Evolutionary conservation across 805 yeast species (phyloP), one percentile per base, ranked within the genome.

Genomic region (Debaryomyces maramus): DNA sequence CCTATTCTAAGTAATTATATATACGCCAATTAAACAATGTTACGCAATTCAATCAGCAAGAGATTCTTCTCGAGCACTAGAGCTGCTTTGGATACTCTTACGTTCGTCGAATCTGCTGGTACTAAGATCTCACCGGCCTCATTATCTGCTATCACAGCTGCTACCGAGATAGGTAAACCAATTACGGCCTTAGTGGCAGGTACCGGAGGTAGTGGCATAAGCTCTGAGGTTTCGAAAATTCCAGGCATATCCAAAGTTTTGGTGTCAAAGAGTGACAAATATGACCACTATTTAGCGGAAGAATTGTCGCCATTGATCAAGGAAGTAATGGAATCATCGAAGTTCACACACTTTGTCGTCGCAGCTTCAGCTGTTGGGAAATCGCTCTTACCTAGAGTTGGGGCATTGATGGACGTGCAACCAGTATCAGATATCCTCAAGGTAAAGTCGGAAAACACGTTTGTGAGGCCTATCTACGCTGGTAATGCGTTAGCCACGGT

Each of bases 381-480:
- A 62, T 84, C 84, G 45, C 67, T 90, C 22, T 67, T 93, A 34
- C 98, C 99, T 28, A 76, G 98, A 49, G 73, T 85, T 16, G 95
- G 88, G 23, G 97, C 97, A 1, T 55, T 85, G 41, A 67, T 91
- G 36, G 95, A 91, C 56, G 75, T 78, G 16, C 97, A 91, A 67
- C 97, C 97, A 20, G 67, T 93, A 36, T 80, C 91, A 19, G 98
- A 91, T 58, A 75, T 93, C 42, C 78, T 77, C 50, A 77, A 78
- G 54, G 83, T 91, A 28, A 77, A 76, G 48, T 69, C 79, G 37
- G 72, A 78, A 13, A 78, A 75, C 45, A 85, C 93, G 6, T 93
- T 91, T 63, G 81, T 84, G 27, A 83, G 98, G 62, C 97, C 98
- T 33, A 88, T 91, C 27, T 93, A 87, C 60, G 98, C 99, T 15